These are phyloP conservation scores for Lodderomyces orthopsilosis DNA, from an alignment of 1,139 yeast genomes.

Conservation along the genomic window DNA sequence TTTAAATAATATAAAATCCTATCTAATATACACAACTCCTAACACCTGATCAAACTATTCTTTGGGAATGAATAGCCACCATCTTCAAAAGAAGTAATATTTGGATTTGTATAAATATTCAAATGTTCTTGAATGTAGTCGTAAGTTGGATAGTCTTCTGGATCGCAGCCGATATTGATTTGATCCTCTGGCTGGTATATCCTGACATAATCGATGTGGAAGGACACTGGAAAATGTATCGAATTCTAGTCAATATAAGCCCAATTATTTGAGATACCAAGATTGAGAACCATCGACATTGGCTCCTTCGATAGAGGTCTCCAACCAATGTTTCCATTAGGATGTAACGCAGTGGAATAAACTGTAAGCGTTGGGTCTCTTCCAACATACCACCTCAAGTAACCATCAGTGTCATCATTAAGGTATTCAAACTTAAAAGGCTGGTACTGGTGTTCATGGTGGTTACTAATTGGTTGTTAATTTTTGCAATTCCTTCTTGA, in stretches of 20 bases:
- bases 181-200: slow-evolving; percentile 66
- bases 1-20: background rate
- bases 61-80: slow-evolving; percentile 71
- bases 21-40: background rate
- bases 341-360: slow-evolving; percentile 63
- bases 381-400: slow-evolving; percentile 82
- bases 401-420: slow-evolving; percentile 66
- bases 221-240: slow-evolving; percentile 64
- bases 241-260: slow-evolving; percentile 78
- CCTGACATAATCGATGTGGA: slow-evolving; percentile 75
- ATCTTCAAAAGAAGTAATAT: slow-evolving; percentile 61
- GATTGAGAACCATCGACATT: slow-evolving; percentile 73
- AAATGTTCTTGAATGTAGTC: slow-evolving; percentile 67
- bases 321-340: slow-evolving; percentile 81
- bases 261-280: slow-evolving; percentile 83
- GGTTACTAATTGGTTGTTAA: slow-evolving; percentile 60
- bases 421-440: slow-evolving; percentile 74
- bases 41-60: slow-evolving; percentile 19
- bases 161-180: slow-evolving; percentile 68
- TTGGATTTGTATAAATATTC: slow-evolving; percentile 60
- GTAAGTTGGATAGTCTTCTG: slow-evolving; percentile 66
- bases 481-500: too few species aligned
- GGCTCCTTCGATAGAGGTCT: slow-evolving; percentile 83
- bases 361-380: slow-evolving; percentile 63
- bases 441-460: slow-evolving; percentile 69